Conservation (phyloP, 108 stramenopile species). For the Nannochloropsis gaditana region DNA sequence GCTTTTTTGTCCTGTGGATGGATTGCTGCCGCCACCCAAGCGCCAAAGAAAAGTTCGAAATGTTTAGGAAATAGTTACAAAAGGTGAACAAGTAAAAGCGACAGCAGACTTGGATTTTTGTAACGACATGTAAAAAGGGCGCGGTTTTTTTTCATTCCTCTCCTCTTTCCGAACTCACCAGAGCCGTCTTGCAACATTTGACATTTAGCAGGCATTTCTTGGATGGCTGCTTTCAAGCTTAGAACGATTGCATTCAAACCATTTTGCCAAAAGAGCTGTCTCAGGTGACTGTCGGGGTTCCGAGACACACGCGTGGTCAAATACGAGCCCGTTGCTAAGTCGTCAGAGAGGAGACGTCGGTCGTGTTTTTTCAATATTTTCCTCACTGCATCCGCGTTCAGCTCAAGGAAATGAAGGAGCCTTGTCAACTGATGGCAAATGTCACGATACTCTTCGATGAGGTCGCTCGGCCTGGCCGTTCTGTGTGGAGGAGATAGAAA, state of each 20-base stretch:
- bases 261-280: slow-evolving; percentile 4
- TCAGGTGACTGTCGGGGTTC: background rate
- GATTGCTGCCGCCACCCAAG: background rate
- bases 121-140: too few relatives aligned
- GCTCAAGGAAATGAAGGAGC: background rate
- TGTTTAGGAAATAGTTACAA: too few relatives aligned
- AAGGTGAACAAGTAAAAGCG: too few relatives aligned
- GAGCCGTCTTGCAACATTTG: slow-evolving; percentile 4
- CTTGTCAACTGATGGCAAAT: background rate
- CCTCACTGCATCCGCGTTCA: background rate
- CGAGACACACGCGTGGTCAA: background rate
- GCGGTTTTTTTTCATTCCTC: too few relatives aligned
- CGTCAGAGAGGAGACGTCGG: background rate
- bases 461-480: background rate
- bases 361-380: slow-evolving; percentile 17
- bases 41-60: too few relatives aligned
- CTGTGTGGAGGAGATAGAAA: background rate
- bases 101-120: too few relatives aligned
- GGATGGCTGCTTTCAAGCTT: background rate
- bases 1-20: background rate
- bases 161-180: background rate
- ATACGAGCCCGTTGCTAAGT: background rate
- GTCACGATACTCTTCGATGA: background rate
- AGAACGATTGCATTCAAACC: background rate
- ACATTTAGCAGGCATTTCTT: background rate